Evolutionary conservation across 1,284 basidiomycete species (phyloP), one percentile per base, ranked within the genome.

Genomic region (Anthracocystis walkeri): DNA sequence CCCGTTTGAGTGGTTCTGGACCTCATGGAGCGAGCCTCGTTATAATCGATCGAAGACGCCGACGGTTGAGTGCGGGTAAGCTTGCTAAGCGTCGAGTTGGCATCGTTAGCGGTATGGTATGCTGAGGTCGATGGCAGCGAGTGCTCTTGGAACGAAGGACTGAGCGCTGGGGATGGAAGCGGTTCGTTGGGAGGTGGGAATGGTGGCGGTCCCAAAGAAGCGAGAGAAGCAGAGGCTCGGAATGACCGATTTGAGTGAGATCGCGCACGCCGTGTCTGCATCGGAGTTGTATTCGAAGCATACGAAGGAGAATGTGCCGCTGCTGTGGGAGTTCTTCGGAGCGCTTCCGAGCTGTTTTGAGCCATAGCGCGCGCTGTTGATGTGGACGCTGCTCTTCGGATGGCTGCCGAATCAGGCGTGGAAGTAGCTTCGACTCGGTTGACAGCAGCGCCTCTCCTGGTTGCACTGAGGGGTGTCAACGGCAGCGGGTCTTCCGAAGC

Each of bases 131-230:
- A 61, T 12, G 53, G 58, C n/a, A 70, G 25, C 20, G 66, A 58
- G 38, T 58, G 55, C 12, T 68, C 58, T 16, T 67, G 57, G 54
- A 65, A 73, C 27, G 65, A 64, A 2, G 60, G 59, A 48, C 73
- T 75, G 29, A 64, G 48, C 7, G 67, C 58, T 29, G 73, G 67
- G 4, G 64, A 67, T 21, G 73, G 73, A 10, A 75, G 55, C 14
- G 73, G 73, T 44, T 66, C 61, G n/a, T 51, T 75, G 21, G 73
- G 73, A 45, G 73, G 73, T n/a, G 73, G 73, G 41, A 71, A 71
- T 10, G 64, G 73, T 14, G 73, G 73, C 14, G 73, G 73, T 10
- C 73, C 67, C 2, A 67, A 21, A 0, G 73, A 73, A 1, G 70
- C 70, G 18, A 58, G 55, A 3, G 67, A 75, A 1, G 65, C 65